Evolutionary conservation across 2,329 filamentous ascomycete genomes (phyloP), one percentile per base, ranked within the genome.

Genomic region (Juglanconis juglandina): DNA sequence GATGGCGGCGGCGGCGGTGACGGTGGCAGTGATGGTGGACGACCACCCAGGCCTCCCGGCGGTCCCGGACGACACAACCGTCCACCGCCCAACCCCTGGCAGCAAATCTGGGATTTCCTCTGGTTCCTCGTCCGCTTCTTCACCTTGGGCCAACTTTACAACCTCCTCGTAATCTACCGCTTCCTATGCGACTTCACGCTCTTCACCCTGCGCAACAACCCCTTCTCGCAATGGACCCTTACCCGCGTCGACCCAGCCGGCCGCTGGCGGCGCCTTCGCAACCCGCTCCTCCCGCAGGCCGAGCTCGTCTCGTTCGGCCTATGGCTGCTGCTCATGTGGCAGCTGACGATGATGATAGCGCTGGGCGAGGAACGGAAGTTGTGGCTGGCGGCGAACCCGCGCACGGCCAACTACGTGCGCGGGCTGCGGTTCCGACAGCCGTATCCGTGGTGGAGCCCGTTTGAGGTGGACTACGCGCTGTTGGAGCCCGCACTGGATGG

Each of bases 301-400:
- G 50, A 47, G 8, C n/a, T 50, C 5, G 17, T 32, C 3, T 35
- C 41, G 17, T 13, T 63, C 48, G 42, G 46, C 51, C 2, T 63
- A 13, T 37, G 58, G 7, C 24, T 66, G 14, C 14, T 58, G 8
- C 3, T 59, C 2, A 14, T 59, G 3, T 65, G 35, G 37, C 39
- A 60, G 24, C 37, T 37, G 17, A 46, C 67, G 9, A 34, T 63
- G 30, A 46, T 63, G n/a, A 33, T 66, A 14, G 65, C 68, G 10
- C 49, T 68, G 33, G 30, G 48, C 35, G 59, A 60, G 35, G 69
- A 70, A 64, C 60, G 69, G n/a, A 53, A 46, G 11, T 49, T 68
- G n/a, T 70, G 69, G 69, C 11, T 61, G 9, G 59, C 39, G 30
- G 59, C 55, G 7, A 69, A 68, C 49, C 57, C 64, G 17, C 68